Conservation (phyloP, 306 rosid genomes). For the Acacia confusa region DNA sequence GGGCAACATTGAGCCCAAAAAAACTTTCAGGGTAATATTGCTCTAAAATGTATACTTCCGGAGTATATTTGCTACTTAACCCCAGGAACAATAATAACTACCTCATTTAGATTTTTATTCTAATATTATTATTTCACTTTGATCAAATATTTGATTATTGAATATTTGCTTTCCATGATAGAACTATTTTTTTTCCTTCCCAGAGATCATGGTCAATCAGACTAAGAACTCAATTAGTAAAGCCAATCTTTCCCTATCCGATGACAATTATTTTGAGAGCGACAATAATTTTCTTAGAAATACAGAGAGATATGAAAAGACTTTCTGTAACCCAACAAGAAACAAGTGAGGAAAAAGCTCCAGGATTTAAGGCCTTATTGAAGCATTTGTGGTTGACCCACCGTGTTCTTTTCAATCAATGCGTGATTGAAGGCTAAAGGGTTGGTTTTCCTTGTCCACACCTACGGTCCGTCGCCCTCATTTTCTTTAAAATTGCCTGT, state of each 20-base stretch:
- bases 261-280: neutral
- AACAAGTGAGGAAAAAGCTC: neutral
- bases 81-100: no score
- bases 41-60: no score
- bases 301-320: neutral
- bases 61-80: no score
- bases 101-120: no score
- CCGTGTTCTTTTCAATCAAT: neutral
- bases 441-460: no score
- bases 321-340: neutral
- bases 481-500: no score
- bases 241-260: no score
- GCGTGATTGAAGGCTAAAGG: neutral
- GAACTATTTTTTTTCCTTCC: neutral
- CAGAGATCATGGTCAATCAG: neutral
- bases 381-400: neutral
- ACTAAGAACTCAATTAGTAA: neutral
- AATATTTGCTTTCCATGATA: neutral
- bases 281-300: neutral
- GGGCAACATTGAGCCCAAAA: no score
- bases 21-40: no score
- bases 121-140: neutral
- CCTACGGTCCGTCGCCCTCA: no score
- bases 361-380: neutral
- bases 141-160: neutral